These are phyloP conservation scores for Parastagonospora avenae DNA, from an alignment of 2,329 filamentous ascomycete species.

Conservation along the genomic window DNA sequence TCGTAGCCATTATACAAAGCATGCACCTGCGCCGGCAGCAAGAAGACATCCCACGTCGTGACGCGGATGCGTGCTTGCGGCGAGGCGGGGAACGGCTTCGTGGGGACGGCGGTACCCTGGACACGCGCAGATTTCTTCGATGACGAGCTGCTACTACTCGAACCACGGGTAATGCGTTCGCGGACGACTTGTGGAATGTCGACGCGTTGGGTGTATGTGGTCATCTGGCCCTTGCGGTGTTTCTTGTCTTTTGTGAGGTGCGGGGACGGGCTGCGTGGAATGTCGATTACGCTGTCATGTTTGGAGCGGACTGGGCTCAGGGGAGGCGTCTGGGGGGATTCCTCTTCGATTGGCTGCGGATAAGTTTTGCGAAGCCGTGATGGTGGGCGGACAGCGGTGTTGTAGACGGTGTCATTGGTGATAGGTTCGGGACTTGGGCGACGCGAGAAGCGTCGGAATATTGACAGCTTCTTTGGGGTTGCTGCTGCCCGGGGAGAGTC, in stretches of 20 bases:
- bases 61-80: background rate
- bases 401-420: background rate
- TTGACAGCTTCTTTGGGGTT: constrained; percentile 17
- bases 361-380: background rate
- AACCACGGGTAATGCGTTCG: constrained; percentile 1
- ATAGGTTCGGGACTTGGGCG: constrained; percentile 1
- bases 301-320: constrained; percentile 4
- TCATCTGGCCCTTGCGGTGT: constrained; percentile 2
- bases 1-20: constrained; percentile 37
- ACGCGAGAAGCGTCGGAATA: constrained; percentile 27
- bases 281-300: constrained; percentile 4
- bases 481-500: constrained; percentile 7
- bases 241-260: constrained; percentile 15
- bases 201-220: constrained; percentile 12
- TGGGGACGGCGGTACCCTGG: constrained; percentile 18
- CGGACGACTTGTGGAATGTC: constrained; percentile 8
- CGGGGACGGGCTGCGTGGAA: constrained; percentile 6
- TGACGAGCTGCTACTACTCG: background rate
- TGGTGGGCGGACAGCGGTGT: constrained; percentile 3
- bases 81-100: constrained; percentile 22
- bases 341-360: background rate
- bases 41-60: constrained; percentile 36
- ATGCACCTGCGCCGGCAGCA: constrained; percentile 36
- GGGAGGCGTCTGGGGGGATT: constrained; percentile 2
- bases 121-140: constrained; percentile 11